Percentiles rank a stretch among this genome's conserved stretches.
phyloP scores from a whole-genome alignment of 805 yeast species.

The Schwanniomyces polymorphus region DNA sequence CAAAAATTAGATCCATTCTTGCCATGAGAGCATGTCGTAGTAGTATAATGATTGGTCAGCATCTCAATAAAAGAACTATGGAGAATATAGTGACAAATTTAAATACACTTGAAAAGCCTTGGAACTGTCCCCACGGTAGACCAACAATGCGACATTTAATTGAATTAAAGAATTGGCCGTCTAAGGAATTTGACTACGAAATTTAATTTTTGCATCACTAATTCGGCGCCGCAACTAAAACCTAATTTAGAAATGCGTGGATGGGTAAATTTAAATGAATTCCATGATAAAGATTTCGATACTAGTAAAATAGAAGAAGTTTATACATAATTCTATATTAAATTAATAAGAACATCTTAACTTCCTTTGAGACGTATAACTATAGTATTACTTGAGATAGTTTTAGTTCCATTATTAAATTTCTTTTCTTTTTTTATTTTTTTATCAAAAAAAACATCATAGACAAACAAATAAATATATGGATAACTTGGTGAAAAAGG shows the following conservation, averaged over 20 bases:
- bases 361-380: no score
- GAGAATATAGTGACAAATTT: slow-evolving; percentile 62
- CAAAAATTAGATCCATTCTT: slow-evolving; percentile 78
- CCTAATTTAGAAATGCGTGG: neutral
- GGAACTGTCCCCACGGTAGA: slow-evolving; percentile 97
- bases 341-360: no score
- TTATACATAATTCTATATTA: no score
- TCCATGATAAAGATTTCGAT: neutral
- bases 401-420: no score
- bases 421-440: no score
- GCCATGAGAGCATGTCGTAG: slow-evolving; percentile 96
- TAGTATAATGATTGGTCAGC: slow-evolving; percentile 91
- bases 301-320: no score
- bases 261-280: neutral
- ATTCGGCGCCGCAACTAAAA: neutral
- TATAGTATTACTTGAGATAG: no score
- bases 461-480: neutral
- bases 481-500: neutral
- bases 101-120: slow-evolving; percentile 80
- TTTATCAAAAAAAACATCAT: no score
- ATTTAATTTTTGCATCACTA: slow-evolving; percentile 1
- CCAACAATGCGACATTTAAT: slow-evolving; percentile 93
- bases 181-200: slow-evolving; percentile 14
- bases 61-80: slow-evolving; percentile 64
- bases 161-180: slow-evolving; percentile 41